These are phyloP conservation scores for Megacollybia marginata DNA, from an alignment of 768 basidiomycete genomes.

Conservation along the genomic window DNA sequence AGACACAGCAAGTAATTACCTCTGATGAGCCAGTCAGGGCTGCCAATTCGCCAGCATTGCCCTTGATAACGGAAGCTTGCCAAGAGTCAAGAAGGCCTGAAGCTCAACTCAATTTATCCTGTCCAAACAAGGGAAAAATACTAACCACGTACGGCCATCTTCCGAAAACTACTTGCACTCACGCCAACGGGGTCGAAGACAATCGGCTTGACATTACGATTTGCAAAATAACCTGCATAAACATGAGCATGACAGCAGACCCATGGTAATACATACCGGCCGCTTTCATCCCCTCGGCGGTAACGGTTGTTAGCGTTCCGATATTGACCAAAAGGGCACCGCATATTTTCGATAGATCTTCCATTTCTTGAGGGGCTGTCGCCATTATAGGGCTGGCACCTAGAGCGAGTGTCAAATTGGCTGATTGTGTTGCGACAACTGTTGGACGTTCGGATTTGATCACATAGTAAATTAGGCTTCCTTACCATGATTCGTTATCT, in stretches of 20 bases:
- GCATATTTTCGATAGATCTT: slow-evolving; percentile 59
- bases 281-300: slow-evolving; percentile 65
- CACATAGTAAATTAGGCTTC: too few species aligned
- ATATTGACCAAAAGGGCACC: slow-evolving; percentile 80
- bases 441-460: too few species aligned
- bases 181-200: slow-evolving; percentile 92
- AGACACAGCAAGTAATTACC: slow-evolving; percentile 27
- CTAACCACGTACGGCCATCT: slow-evolving; percentile 45
- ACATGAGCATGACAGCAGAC: background rate
- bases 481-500: slow-evolving; percentile 77
- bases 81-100: slow-evolving; percentile 65
- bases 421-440: slow-evolving; percentile 79
- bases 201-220: slow-evolving; percentile 62
- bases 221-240: slow-evolving; percentile 45
- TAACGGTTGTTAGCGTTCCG: slow-evolving; percentile 58
- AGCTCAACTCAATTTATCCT: slow-evolving; percentile 3
- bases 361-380: slow-evolving; percentile 74
- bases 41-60: slow-evolving; percentile 86
- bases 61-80: slow-evolving; percentile 91
- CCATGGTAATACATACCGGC: slow-evolving; percentile 39
- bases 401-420: slow-evolving; percentile 82
- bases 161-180: slow-evolving; percentile 72
- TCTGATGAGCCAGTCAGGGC: slow-evolving; percentile 70
- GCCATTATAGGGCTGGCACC: slow-evolving; percentile 96
- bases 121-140: background rate